Base-by-base conservation (phyloP, 352 stramenopile species). In the Phytophthora brassicae region DNA sequence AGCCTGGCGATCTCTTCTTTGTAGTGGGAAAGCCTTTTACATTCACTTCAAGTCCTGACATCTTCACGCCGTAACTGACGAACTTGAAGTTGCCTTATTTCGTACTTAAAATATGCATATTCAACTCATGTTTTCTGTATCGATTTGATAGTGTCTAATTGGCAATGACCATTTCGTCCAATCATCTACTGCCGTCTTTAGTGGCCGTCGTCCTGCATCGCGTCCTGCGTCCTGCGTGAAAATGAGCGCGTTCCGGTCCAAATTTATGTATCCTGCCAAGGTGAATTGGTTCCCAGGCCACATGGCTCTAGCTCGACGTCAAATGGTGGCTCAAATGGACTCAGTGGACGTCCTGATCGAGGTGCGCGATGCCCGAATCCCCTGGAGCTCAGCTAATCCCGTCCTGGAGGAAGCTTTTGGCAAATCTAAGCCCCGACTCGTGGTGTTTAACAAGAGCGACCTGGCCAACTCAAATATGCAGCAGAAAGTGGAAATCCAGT, bases 201-300 rank as follows among this genome's bases (percentile, higher is more conserved):
- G 45, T 20, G 39, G 45, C 42, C 19, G 51, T 23, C n/a, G 58
- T 54, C 41, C 35, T 57, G 29, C 29, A 51, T 45, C 13, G 36
- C 38, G 41, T 68, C 14, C 55, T 60, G 38, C 6, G 13, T 68
- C 6, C 38, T 58, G 12, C 38, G 45, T 22, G 4, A 41, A 63
- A 14, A 89, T 92, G 79, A 88, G 70, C 49, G 70, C 56, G 51
- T 90, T 92, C 69, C 80, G 84, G 42, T 81, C 71, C 69, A 86
- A 81, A 70, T 93, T 93, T 64, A 60, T 83, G 73, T 89, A 85
- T 45, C 82, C 82, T 19, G 66, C 70, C 59, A 91, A 93, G 72
- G 86, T 95, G 50, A 95, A 95, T 57, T 95, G 86, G 86, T 95
- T 95, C 58, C 86, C 86, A 24, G 86, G 86, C 26, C 87, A 96